phyloP scores from a whole-genome alignment of 2,329 filamentous ascomycete species.

The Neonectria coccinea region DNA sequence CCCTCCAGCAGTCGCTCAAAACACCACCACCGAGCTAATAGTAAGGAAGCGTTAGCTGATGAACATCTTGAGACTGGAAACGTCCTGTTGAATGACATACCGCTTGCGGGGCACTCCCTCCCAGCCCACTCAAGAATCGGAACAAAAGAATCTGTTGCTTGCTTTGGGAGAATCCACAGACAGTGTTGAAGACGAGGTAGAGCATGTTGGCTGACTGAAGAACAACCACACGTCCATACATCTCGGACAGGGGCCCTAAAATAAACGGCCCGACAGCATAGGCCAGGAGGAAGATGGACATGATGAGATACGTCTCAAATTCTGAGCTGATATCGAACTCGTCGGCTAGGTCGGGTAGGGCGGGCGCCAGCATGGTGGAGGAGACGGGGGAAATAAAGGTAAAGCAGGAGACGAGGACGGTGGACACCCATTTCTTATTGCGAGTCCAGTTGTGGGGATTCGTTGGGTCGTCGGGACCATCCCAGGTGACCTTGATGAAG shows the following conservation, averaged over 20 bases:
- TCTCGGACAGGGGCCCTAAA: constrained; percentile 64
- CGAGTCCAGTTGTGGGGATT: constrained; percentile 62
- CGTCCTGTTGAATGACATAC: constrained; percentile 36
- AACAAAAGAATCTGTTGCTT: constrained; percentile 61
- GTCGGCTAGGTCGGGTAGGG: constrained; percentile 55
- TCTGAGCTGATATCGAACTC: constrained; percentile 58
- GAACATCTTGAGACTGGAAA: fast-evolving
- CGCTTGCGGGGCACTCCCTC: constrained; percentile 60
- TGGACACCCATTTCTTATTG: constrained; percentile 50
- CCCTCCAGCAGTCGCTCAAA: constrained; percentile 61
- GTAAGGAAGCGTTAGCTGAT: neutral
- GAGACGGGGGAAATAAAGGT: constrained; percentile 69
- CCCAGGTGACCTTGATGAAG: constrained; percentile 54
- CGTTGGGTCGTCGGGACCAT: constrained; percentile 55
- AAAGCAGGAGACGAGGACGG: constrained; percentile 52
- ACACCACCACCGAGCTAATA: constrained; percentile 57
- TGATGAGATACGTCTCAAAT: constrained; percentile 62
- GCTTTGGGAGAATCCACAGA: constrained; percentile 61
- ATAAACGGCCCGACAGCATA: constrained; percentile 65
- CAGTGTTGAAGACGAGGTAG: constrained; percentile 67
- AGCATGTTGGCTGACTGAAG: constrained; percentile 60
- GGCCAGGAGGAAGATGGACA: constrained; percentile 71
- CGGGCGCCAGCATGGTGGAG: constrained; percentile 64
- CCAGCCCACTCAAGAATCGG: constrained; percentile 61
- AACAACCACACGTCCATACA: constrained; percentile 60